phyloP scores from a whole-genome alignment of 192 early-diverging fungal genomes.

The Coemansia sp. region DNA sequence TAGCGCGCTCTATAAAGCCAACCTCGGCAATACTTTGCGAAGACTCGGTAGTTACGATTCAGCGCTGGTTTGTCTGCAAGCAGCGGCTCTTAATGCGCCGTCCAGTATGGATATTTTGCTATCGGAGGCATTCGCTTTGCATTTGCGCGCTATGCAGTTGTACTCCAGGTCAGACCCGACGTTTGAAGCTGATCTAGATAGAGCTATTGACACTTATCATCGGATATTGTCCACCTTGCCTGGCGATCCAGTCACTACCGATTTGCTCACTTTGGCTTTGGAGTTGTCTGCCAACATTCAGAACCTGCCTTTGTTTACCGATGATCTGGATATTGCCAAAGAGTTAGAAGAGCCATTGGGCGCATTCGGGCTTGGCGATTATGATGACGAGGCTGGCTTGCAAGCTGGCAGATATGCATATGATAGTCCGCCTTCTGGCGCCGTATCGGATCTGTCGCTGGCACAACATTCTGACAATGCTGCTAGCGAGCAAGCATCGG shows the following conservation, averaged over 20 bases:
- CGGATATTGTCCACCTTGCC: slow-evolving; percentile 34
- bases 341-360: slow-evolving; percentile 5
- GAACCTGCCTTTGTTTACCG: background rate
- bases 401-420: background rate
- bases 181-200: slow-evolving; percentile 21
- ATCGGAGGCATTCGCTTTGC: slow-evolving; percentile 35
- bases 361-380: slow-evolving; percentile 1
- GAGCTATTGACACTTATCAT: slow-evolving; percentile 51
- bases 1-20: slow-evolving; percentile 32
- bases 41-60: slow-evolving; percentile 19
- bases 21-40: slow-evolving; percentile 46
- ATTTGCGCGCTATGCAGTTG: slow-evolving; percentile 26
- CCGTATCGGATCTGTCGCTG: slow-evolving; percentile 3
- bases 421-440: slow-evolving; percentile 1
- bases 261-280: slow-evolving; percentile 44
- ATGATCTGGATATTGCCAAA: slow-evolving; percentile 5
- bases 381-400: background rate
- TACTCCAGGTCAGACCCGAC: background rate
- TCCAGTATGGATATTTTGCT: slow-evolving; percentile 32
- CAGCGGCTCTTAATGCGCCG: slow-evolving; percentile 25
- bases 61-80: slow-evolving; percentile 29
- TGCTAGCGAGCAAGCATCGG: slow-evolving; percentile 7
- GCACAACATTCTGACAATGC: slow-evolving; percentile 1
- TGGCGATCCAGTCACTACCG: slow-evolving; percentile 43
- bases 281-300: slow-evolving; percentile 38